These are phyloP conservation scores for Beauveria brongniartii DNA, from an alignment of 2,329 filamentous ascomycete genomes.

Conservation along the genomic window DNA sequence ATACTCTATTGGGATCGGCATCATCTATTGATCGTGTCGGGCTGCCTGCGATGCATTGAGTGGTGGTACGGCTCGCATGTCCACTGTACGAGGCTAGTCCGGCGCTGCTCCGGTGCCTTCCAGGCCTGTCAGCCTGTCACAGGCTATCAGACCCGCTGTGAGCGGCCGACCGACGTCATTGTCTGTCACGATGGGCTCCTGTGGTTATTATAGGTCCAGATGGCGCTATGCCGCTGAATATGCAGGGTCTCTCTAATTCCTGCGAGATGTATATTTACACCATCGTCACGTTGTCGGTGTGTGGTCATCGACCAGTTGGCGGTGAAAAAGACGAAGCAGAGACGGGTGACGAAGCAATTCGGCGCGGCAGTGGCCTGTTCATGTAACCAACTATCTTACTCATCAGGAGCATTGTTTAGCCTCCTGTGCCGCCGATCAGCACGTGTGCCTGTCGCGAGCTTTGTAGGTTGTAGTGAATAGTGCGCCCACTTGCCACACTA, in stretches of 20 bases:
- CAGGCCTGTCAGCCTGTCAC: background rate
- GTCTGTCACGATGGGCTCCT: background rate
- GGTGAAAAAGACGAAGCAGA: background rate
- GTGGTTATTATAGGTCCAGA: background rate
- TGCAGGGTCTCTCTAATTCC: background rate
- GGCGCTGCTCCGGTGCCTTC: background rate
- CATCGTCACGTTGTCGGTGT: background rate
- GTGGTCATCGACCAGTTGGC: background rate
- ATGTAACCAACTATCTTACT: background rate
- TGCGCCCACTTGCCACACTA: too few relatives aligned
- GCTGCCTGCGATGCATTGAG: too few relatives aligned
- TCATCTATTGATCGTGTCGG: too few relatives aligned
- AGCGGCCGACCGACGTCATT: constrained; percentile 5
- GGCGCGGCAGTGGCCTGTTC: background rate
- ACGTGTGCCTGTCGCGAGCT: background rate
- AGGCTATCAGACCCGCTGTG: background rate
- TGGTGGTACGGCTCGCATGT: too few relatives aligned
- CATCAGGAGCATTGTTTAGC: background rate
- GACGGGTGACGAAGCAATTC: too few relatives aligned
- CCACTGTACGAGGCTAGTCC: background rate
- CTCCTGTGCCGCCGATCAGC: background rate
- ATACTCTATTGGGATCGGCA: too few relatives aligned
- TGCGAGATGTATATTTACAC: background rate
- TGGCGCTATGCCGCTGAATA: background rate
- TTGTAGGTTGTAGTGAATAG: background rate